Percentiles rank a stretch among this genome's conserved stretches.
phyloP scores from a whole-genome alignment of 2,329 filamentous ascomycete genomes.

The Cladophialophora immunda region DNA sequence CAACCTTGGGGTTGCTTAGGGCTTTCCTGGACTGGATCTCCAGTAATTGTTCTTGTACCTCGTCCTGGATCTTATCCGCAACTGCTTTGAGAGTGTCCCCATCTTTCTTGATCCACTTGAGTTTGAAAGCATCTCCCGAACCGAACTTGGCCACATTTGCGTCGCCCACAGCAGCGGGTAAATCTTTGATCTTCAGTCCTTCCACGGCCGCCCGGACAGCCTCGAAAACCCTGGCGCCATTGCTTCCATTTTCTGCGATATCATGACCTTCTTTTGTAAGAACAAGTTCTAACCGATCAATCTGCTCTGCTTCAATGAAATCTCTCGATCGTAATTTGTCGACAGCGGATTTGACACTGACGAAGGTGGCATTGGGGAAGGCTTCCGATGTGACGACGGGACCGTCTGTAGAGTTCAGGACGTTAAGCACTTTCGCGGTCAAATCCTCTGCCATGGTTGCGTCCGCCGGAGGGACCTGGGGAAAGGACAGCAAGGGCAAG shows the following conservation, averaged over 20 bases:
- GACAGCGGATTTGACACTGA: constrained; percentile 82
- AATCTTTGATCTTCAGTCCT: constrained; percentile 80
- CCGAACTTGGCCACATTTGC: constrained; percentile 68
- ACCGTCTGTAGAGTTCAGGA: constrained; percentile 67
- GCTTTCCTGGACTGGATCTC: constrained; percentile 75
- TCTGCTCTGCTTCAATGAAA: constrained; percentile 86
- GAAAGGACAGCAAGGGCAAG: neutral
- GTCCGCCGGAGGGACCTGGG: constrained; percentile 3
- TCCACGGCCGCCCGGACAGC: constrained; percentile 76
- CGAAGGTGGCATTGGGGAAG: constrained; percentile 72
- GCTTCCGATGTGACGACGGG: constrained; percentile 73
- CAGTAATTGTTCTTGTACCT: constrained; percentile 77
- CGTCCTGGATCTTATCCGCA: constrained; percentile 79
- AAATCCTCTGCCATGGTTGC: constrained; percentile 41
- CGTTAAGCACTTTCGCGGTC: constrained; percentile 63
- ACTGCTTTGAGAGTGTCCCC: constrained; percentile 63
- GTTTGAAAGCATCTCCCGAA: constrained; percentile 92
- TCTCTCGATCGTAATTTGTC: constrained; percentile 84
- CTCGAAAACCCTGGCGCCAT: constrained; percentile 84
- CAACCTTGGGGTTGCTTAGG: constrained; percentile 75
- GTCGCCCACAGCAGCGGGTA: constrained; percentile 60
- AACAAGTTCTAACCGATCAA: constrained; percentile 78
- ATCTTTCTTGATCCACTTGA: constrained; percentile 73
- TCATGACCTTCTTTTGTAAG: constrained; percentile 78
- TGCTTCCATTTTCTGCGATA: constrained; percentile 78